Percentiles rank a stretch among this genome's conserved stretches.
Evolutionary conservation across 768 basidiomycete species (phyloP).

Genomic region (Agrocybe praecox): DNA sequence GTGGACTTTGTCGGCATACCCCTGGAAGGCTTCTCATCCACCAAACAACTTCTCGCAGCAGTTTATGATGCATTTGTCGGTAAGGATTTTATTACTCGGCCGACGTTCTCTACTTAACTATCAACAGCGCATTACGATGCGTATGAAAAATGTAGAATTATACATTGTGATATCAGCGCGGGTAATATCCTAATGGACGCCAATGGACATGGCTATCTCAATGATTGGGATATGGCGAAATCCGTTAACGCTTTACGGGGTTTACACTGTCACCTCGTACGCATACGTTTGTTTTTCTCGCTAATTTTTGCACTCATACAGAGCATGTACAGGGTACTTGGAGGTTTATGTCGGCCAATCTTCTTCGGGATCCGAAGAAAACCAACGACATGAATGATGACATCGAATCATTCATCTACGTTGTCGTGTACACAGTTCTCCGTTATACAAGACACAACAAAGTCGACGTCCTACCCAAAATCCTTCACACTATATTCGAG

Average conservation of each 20-base stretch:
- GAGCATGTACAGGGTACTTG: background rate
- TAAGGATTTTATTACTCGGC: background rate
- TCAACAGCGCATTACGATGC: constrained; percentile 3
- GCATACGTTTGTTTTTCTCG: background rate
- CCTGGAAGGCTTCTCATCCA: background rate
- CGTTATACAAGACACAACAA: background rate
- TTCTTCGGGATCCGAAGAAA: background rate
- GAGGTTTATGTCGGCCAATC: background rate
- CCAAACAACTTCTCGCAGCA: background rate
- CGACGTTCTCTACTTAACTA: background rate
- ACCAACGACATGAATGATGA: background rate
- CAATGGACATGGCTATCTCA: background rate
- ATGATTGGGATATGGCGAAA: constrained; percentile 6
- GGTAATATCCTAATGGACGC: constrained; percentile 1
- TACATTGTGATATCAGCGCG: constrained; percentile 7
- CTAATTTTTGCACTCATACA: background rate
- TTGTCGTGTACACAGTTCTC: background rate
- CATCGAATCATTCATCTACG: background rate
- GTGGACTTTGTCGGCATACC: background rate
- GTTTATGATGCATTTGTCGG: background rate
- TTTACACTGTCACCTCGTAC: background rate
- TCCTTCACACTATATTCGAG: background rate
- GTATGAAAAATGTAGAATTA: background rate
- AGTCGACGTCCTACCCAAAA: background rate
- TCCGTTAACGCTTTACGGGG: constrained; percentile 3